A percentile compares a stretch with the other conserved stretches of the same genome.
Conservation (phyloP, 2,329 filamentous ascomycete genomes). For the Hypocrella siamensis region DNA sequence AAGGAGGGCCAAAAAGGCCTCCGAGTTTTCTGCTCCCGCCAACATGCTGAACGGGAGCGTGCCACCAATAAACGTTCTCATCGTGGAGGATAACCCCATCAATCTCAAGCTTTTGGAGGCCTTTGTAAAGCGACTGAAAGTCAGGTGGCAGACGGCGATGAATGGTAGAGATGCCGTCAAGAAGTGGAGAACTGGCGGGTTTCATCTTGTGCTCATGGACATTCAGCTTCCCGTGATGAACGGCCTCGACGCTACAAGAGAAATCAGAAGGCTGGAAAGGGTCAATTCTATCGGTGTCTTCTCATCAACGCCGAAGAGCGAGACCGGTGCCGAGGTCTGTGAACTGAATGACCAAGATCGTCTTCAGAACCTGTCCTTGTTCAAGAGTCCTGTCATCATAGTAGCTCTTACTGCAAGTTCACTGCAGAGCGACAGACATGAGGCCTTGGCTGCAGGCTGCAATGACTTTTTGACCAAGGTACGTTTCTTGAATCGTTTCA, state of each 20-base stretch:
- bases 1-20: conserved; percentile 39
- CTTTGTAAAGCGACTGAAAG: conserved; percentile 90
- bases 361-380: conserved; percentile 51
- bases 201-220: conserved; percentile 95
- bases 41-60: conserved; percentile 66
- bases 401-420: conserved; percentile 91
- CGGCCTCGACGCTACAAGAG: conserved; percentile 83
- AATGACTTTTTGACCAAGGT: conserved; percentile 98
- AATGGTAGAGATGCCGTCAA: conserved; percentile 85
- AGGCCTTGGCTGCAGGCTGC: conserved; percentile 86
- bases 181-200: conserved; percentile 86
- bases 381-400: conserved; percentile 96
- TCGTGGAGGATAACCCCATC: conserved; percentile 98
- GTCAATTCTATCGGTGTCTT: conserved; percentile 91
- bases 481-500: conserved; percentile 11
- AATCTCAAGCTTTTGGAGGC: conserved; percentile 87
- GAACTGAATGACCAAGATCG: conserved; percentile 50
- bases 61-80: conserved; percentile 90
- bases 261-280: conserved; percentile 78
- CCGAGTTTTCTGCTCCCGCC: conserved; percentile 30
- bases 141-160: conserved; percentile 93
- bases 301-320: conserved; percentile 46
- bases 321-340: conserved; percentile 24
- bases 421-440: conserved; percentile 86
- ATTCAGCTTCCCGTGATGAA: conserved; percentile 97